Evolutionary conservation across 768 basidiomycete species (phyloP).

Genomic region (Tylopilus sp.): DNA sequence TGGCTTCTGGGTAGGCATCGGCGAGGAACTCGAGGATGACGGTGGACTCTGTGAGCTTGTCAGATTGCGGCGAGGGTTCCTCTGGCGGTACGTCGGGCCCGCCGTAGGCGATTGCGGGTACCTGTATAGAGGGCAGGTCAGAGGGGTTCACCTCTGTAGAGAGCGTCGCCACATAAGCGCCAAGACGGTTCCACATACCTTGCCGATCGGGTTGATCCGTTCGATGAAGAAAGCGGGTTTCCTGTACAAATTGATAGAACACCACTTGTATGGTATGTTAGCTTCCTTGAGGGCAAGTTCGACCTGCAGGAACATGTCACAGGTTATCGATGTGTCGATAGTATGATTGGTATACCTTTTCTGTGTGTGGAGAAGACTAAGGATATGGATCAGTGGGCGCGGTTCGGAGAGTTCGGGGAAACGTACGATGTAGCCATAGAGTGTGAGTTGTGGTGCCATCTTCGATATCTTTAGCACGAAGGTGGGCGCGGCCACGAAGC

Average conservation of each 20-base stretch:
- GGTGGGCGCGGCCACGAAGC: no score
- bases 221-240: slow-evolving; percentile 63
- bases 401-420: background rate
- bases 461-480: no score
- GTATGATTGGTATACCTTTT: background rate
- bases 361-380: background rate
- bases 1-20: slow-evolving; percentile 46
- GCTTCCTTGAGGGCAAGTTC: slow-evolving; percentile 59
- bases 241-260: slow-evolving; percentile 53
- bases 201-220: slow-evolving; percentile 59
- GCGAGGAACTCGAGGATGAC: slow-evolving; percentile 63
- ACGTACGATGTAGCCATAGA: background rate
- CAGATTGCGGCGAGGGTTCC: slow-evolving; percentile 52
- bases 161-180: background rate
- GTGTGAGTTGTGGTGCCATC: background rate
- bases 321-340: background rate
- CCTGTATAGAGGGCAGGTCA: slow-evolving; percentile 13
- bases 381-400: background rate
- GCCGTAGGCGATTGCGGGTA: slow-evolving; percentile 57
- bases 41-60: slow-evolving; percentile 56
- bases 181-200: slow-evolving; percentile 37
- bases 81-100: slow-evolving; percentile 52
- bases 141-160: no score
- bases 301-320: slow-evolving; percentile 29
- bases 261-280: slow-evolving; percentile 43